Evolutionary conservation across 495 filamentous ascomycete genomes (phyloP).

Genomic region (Annulohypoxylon bovei): DNA sequence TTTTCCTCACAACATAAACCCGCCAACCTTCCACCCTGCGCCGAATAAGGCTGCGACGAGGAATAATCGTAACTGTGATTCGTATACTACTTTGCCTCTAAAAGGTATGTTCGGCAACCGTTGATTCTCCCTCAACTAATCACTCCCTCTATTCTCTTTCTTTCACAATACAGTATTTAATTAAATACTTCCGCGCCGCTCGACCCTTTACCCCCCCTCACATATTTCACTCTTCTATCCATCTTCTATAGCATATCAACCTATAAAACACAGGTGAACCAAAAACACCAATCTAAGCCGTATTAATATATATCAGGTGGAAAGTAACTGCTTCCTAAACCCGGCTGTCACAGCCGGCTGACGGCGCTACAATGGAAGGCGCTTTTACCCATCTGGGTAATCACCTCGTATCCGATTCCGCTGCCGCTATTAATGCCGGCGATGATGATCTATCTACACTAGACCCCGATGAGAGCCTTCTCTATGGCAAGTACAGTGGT

Average conservation of each 20-base stretch:
- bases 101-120: constrained; percentile 7
- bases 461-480: constrained; percentile 80
- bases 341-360: constrained; percentile 33
- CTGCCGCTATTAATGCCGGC: constrained; percentile 76
- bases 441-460: constrained; percentile 71
- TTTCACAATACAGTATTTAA: background rate
- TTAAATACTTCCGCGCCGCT: background rate
- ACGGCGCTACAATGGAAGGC: constrained; percentile 71
- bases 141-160: constrained; percentile 2
- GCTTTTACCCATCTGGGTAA: constrained; percentile 88
- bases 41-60: constrained; percentile 22
- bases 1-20: constrained; percentile 3
- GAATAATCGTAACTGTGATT: background rate
- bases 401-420: constrained; percentile 78
- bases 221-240: background rate
- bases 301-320: constrained; percentile 16
- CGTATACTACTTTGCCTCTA: background rate
- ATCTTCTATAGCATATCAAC: background rate
- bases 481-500: constrained; percentile 71
- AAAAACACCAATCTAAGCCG: background rate
- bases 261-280: background rate
- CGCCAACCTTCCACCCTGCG: background rate
- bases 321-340: constrained; percentile 20
- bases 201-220: background rate
- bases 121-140: background rate